Conservation (phyloP, 345 rosid species). For the Excoecaria cochinchinensis region DNA sequence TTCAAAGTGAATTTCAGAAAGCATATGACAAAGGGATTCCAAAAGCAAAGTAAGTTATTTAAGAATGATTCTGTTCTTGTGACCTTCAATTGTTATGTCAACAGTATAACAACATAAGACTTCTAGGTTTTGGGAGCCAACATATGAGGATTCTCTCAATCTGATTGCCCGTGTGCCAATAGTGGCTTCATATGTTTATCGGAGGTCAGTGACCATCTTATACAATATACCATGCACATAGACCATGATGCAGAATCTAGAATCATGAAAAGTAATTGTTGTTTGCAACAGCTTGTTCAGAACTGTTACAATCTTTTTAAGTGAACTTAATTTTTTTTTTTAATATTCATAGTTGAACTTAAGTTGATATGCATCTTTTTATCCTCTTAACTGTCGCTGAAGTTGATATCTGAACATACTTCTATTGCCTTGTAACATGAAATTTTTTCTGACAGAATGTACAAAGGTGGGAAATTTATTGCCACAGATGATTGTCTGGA, state of each 20-base stretch:
- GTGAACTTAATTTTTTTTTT: not conserved
- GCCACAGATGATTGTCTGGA: slow-evolving; percentile 72
- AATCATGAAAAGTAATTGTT: not conserved
- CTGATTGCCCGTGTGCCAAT: slow-evolving; percentile 88
- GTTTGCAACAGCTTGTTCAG: not conserved
- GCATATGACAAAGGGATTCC: slow-evolving; percentile 87
- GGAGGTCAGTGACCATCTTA: slow-evolving; percentile 55
- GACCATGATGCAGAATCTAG: not conserved
- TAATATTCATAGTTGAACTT: not conserved
- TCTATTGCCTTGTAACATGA: not conserved
- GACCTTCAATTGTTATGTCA: slow-evolving; percentile 16
- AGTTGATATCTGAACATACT: not conserved
- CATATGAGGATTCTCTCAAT: slow-evolving; percentile 86
- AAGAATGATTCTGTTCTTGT: slow-evolving; percentile 17
- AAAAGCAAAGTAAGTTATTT: slow-evolving; percentile 68
- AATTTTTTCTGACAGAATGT: slow-evolving; percentile 44
- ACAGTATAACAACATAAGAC: slow-evolving; percentile 17
- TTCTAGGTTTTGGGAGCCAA: slow-evolving; percentile 94
- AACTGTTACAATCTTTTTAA: not conserved
- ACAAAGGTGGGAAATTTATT: slow-evolving; percentile 75
- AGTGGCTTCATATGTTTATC: slow-evolving; percentile 86
- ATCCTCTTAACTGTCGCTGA: not conserved
- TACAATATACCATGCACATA: slow-evolving; percentile 12
- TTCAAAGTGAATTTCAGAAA: slow-evolving; percentile 95
- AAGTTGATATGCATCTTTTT: not conserved